Conservation (phyloP, 352 stramenopile genomes). For the Halophytophthora batemanensis region DNA sequence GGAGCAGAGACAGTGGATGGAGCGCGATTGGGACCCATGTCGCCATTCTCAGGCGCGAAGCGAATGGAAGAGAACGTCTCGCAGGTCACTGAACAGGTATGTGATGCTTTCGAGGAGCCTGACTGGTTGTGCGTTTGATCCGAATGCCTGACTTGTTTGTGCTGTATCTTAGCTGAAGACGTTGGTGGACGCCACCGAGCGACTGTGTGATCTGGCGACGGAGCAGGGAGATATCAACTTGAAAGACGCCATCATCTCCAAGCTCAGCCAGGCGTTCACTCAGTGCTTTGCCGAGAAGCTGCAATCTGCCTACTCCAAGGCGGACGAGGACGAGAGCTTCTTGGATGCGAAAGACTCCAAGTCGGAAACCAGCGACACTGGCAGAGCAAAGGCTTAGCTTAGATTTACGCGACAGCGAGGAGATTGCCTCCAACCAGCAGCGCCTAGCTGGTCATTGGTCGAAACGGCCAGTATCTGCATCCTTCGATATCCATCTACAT, state of each 20-base stretch:
- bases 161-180: slow-evolving; percentile 32
- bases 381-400: slow-evolving; percentile 18
- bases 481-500: not conserved
- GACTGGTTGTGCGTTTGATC: not conserved
- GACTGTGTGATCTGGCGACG: slow-evolving; percentile 68
- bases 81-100: slow-evolving; percentile 61
- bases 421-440: no score
- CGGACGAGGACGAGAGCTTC: slow-evolving; percentile 46
- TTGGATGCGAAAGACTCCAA: slow-evolving; percentile 27
- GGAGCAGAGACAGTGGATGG: slow-evolving; percentile 35
- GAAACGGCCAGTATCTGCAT: slow-evolving; percentile 4
- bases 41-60: slow-evolving; percentile 39
- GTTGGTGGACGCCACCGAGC: slow-evolving; percentile 62
- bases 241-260: slow-evolving; percentile 68
- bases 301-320: slow-evolving; percentile 51
- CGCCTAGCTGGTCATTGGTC: not conserved
- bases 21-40: slow-evolving; percentile 28
- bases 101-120: not conserved
- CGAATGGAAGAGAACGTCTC: slow-evolving; percentile 71
- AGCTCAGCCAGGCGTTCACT: slow-evolving; percentile 63
- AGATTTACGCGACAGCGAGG: slow-evolving; percentile 4
- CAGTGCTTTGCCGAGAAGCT: slow-evolving; percentile 78
- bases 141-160: slow-evolving; percentile 5
- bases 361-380: slow-evolving; percentile 20
- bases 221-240: slow-evolving; percentile 74